phyloP scores from a whole-genome alignment of 129 eudicot genomes.

The Glebionis coronaria region DNA sequence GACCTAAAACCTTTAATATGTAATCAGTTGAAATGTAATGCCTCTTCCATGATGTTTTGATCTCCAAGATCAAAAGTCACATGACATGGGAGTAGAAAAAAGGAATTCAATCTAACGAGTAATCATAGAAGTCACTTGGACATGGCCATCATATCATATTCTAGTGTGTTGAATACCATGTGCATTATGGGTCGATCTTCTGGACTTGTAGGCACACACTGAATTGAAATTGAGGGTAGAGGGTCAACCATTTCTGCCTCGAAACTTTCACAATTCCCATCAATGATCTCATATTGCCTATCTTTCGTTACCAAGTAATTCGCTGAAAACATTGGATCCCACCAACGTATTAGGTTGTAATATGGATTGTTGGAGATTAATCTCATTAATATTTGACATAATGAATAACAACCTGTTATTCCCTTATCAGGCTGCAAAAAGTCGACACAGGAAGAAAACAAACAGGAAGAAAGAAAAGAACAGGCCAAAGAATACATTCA shows the following conservation, averaged over 20 bases:
- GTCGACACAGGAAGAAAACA: too few species aligned
- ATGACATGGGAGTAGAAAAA: conserved; percentile 20
- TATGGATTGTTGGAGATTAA: too few species aligned
- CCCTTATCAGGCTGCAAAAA: too few species aligned
- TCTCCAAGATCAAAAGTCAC: conserved; percentile 29
- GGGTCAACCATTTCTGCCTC: conserved; percentile 71
- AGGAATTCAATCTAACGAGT: conserved; percentile 56
- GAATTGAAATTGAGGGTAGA: conserved; percentile 66
- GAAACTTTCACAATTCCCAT: conserved; percentile 73
- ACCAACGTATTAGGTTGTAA: conserved; percentile 9
- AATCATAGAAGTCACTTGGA: conserved; percentile 96
- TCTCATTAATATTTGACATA: too few species aligned
- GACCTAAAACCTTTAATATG: conserved; percentile 79
- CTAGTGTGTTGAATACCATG: conserved; percentile 76
- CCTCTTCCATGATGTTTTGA: conserved; percentile 39
- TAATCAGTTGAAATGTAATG: conserved; percentile 90
- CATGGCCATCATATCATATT: conserved; percentile 94
- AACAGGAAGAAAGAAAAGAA: too few species aligned
- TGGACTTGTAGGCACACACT: conserved; percentile 78
- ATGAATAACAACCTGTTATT: too few species aligned
- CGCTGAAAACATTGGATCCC: conserved; percentile 44
- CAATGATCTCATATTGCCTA: conserved; percentile 84
- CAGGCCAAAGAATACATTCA: too few species aligned
- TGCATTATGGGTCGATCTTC: conserved; percentile 99
- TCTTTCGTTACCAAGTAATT: conserved; percentile 71